Evolutionary conservation across 257 asterid species (phyloP).

Genomic region (Mitragyna speciosa): DNA sequence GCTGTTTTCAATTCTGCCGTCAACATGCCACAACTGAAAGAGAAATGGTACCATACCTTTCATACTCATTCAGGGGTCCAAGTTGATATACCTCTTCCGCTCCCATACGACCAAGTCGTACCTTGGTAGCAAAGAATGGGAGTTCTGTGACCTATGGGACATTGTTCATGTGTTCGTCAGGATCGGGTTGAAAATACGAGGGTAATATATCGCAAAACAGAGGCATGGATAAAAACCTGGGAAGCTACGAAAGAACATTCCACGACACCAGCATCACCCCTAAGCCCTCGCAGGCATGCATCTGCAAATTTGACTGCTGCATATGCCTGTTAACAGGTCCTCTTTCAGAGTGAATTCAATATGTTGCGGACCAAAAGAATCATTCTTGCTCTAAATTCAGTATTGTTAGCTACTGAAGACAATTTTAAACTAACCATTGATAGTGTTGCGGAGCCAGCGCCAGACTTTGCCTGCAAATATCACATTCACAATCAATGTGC

Average conservation of each 20-base stretch:
- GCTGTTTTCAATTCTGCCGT: not conserved
- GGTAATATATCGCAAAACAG: not conserved
- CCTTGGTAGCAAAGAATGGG: constrained; percentile 75
- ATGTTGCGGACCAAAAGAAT: not conserved
- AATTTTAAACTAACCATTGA: constrained; percentile 58
- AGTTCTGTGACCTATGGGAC: constrained; percentile 71
- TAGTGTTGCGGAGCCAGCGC: constrained; percentile 87
- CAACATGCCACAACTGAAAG: too few species aligned
- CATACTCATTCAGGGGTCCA: constrained; percentile 75
- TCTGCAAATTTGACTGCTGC: constrained; percentile 94
- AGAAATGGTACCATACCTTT: constrained; percentile 48
- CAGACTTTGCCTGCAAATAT: constrained; percentile 79
- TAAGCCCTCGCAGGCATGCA: constrained; percentile 74
- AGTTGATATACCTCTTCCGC: constrained; percentile 83
- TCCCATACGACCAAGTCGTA: constrained; percentile 72
- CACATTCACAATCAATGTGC: not conserved
- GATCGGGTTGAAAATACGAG: not conserved
- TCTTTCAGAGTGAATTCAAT: constrained; percentile 15
- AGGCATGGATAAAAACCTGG: constrained; percentile 40
- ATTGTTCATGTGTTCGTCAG: constrained; percentile 3
- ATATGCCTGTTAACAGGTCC: constrained; percentile 56
- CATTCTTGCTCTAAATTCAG: not conserved
- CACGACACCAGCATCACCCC: constrained; percentile 75
- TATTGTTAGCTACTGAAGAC: not conserved
- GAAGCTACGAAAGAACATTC: constrained; percentile 83